A percentile compares a stretch with the other conserved stretches of the same genome.
Evolutionary conservation across 495 filamentous ascomycete genomes (phyloP).

Genomic region (Neurospora sp.): DNA sequence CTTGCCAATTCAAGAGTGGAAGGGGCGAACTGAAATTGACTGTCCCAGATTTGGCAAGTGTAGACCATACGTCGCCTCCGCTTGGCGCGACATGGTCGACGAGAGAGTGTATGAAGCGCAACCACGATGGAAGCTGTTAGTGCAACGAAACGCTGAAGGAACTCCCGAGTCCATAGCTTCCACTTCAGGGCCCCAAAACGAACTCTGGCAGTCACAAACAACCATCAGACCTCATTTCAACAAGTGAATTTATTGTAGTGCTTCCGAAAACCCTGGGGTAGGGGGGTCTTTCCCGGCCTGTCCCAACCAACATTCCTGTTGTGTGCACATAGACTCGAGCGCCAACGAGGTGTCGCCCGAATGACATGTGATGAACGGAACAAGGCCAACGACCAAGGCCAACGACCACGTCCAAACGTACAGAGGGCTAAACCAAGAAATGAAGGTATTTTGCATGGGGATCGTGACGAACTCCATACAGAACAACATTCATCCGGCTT

Average conservation of each 20-base stretch:
- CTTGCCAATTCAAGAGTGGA: neutral
- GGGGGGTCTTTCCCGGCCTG: no score
- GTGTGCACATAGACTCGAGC: neutral
- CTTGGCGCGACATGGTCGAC: no score
- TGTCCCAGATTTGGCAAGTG: neutral
- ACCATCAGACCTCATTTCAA: neutral
- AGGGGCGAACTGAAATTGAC: neutral
- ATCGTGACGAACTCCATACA: neutral
- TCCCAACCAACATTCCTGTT: neutral
- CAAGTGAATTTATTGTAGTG: neutral
- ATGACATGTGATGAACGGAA: neutral
- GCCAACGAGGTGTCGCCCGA: neutral
- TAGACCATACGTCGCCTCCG: neutral
- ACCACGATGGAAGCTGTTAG: no score
- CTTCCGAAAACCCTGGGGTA: no score
- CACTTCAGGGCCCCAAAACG: neutral
- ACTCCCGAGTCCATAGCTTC: no score
- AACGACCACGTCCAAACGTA: neutral
- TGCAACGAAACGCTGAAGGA: no score
- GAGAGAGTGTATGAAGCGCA: no score
- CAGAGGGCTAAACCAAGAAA: neutral
- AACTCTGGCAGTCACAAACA: neutral
- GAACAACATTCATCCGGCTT: neutral
- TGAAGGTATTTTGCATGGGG: neutral
- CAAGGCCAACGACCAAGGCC: neutral